Evolutionary conservation across 2,329 filamentous ascomycete species (phyloP), one percentile per base, ranked within the genome.

Genomic region (Exophiala spinifera): DNA sequence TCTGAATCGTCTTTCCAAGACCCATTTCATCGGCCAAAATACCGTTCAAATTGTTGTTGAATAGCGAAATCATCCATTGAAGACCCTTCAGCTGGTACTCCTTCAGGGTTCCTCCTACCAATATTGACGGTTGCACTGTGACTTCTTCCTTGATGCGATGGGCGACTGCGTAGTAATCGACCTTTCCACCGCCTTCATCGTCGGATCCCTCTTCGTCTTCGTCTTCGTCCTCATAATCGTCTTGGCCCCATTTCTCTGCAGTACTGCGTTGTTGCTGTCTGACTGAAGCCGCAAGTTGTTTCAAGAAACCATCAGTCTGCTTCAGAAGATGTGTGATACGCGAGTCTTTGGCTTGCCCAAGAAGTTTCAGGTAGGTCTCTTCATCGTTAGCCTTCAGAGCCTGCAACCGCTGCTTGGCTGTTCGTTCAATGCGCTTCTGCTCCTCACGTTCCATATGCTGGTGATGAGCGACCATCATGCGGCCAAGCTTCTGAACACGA

Each of bases 21-120:
- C 94, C 94, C 94, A 99, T 99, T 75, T 99, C 94, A 67, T 99
- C 94, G 55, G 94, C 94, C 65, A 99, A 79, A 63, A 99, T 97
- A 81, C 94, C 94, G 71, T 99, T 99, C 62, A 99, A 83, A 74
- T 96, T 99, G 79, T 99, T 99, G 85, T 99, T 99, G 82, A 97
- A 99, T 13, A 99, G 81, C 13, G 94, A 99, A 57, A 99, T 86
- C 94, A 99, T 99, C 94, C 94, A 99, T 72, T 99, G 92, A 45
- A 99, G 77, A 81, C 94, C 94, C 84, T 96, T 97, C 74, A 99
- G 64, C 75, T 99, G 94, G 73, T 99, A 99, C 71, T 99, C 94
- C 73, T 99, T 99, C 63, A 99, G 79, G 10, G 79, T 88, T 68
- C 94, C 94, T 69, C 94, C 94, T 60, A 97, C 90, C 57, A 99